phyloP scores from a whole-genome alignment of 2,329 filamentous ascomycete genomes.

The Alternaria angustiovoidea region DNA sequence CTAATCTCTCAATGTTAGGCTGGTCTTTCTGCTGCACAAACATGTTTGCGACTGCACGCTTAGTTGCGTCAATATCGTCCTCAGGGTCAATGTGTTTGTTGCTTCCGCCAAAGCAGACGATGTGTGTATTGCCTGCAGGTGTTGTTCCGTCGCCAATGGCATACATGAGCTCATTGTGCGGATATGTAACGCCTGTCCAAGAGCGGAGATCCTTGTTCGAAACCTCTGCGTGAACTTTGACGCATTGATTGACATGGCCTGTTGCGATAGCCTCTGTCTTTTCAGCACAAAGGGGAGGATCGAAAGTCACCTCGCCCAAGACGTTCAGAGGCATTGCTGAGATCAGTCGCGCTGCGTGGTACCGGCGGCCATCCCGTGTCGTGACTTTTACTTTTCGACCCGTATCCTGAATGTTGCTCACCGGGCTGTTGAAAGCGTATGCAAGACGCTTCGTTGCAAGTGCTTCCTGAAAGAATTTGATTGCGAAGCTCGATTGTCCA shows the following conservation, averaged over 20 bases:
- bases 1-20: constrained; percentile 30
- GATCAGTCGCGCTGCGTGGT: constrained; percentile 44
- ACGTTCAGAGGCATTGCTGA: constrained; percentile 58
- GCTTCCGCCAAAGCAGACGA: constrained; percentile 57
- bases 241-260: constrained; percentile 57
- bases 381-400: constrained; percentile 45
- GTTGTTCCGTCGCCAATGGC: constrained; percentile 55
- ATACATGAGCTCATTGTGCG: constrained; percentile 54
- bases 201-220: constrained; percentile 53
- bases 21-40: too few relatives aligned
- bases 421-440: constrained; percentile 54
- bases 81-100: constrained; percentile 57
- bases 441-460: constrained; percentile 49
- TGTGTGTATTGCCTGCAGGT: constrained; percentile 56
- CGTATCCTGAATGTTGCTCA: constrained; percentile 44
- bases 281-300: constrained; percentile 53
- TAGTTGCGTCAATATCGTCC: constrained; percentile 43
- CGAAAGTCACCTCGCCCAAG: constrained; percentile 52
- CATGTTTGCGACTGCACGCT: too few relatives aligned
- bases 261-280: constrained; percentile 44
- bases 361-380: constrained; percentile 42
- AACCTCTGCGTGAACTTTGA: constrained; percentile 59
- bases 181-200: constrained; percentile 56
- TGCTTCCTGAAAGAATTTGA: constrained; percentile 57
- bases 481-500: constrained; percentile 58